Base-by-base conservation (phyloP, 805 yeast species). In the Metschnikowia henanensis region DNA sequence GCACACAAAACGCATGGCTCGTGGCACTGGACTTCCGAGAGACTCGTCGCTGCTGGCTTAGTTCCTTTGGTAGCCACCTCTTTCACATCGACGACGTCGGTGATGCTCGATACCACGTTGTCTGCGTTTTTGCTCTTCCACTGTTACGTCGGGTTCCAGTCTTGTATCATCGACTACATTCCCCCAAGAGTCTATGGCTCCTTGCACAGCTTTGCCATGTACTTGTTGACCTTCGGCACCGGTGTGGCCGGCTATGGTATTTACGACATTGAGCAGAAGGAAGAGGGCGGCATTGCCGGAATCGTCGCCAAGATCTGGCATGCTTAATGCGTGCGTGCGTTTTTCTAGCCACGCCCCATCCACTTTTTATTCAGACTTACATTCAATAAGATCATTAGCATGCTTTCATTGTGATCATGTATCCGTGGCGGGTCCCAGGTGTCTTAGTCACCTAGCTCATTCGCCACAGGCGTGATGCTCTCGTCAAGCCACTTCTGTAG, bases 111-210 rank as follows among this genome's bases (percentile, higher is more conserved):
- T 63, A 68, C 86, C 3, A 51, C 79, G 2, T 63, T 85, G 57
- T 68, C 81, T 13, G 68, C 81, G 2, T 63, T 80, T 12, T 58
- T 84, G 37, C 65, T 86, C 51, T 73, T 76, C 58, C 94, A 87
- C 62, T 74, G 81, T 43, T 79, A 77, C 61, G 79, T 80, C 37
- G 95, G 94, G 3, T 81, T 85, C 72, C 82, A 80, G 58, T 73
- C 87, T 33, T 84, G 94, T 72, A 86, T 87, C 55, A 77, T 77
- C 44, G 94, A 87, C 64, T 84, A 85, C 66, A 82, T 87, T 42
- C 94, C 92, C 39, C 69, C 70, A 59, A 78, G 92, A 69, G 87
- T 81, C 28, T 87, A 77, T 57, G 90, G 91, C 13, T 51, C 72
- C 26, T 75, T 77, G 75, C 87, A 84, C 65, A 73, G 69, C 45